Base-by-base conservation (phyloP, 2,329 filamentous ascomycete species). In the Fusarium verticillioides region DNA sequence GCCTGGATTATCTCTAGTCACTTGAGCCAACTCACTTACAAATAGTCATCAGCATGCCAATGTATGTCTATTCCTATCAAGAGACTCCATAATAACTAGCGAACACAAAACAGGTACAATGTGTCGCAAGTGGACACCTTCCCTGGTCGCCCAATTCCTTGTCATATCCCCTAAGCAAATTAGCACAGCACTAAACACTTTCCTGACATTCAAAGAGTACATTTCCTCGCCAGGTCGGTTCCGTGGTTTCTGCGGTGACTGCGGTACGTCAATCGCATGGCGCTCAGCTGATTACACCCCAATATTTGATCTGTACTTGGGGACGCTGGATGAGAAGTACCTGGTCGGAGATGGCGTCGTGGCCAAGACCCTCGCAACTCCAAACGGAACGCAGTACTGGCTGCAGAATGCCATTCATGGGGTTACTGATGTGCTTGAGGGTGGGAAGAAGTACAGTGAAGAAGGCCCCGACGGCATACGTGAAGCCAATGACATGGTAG, bases 381-480 rank as follows among this genome's bases (percentile, higher is more conserved):
- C 69, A 12, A 70, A 60, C n/a, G 69, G 69, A 5, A 72, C 66
- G 7, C 69, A 72, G 30, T 67, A 66, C 37, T 71, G 69, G 69
- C 26, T 70, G 11, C 44, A 66, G 44, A 71, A 70, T 19, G 28
- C 62, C 19, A 59, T 71, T 6, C 15, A 61, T 18, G 62, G 58
- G 9, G 57, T 71, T 32, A 70, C 69, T 4, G 69, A 71, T n/a
- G 42, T 36, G 7, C 43, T 71, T n/a, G 52, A 60, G n/a, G 69
- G 69, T 5, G 69, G 66, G 5, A 62, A 12, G 28, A 49, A 52
- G 47, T 70, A 71, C 56, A 34, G n/a, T 10, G 37, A 60, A 26
- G 66, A 70, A 57, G 69, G 66, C 0, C 61, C 66, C 0, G 92
- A 95, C 81, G 85, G 90, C 5, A 16, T 66, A 9, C 32, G 63